Base-by-base conservation (phyloP, 2,329 filamentous ascomycete species). In the Talaromyces sp. region DNA sequence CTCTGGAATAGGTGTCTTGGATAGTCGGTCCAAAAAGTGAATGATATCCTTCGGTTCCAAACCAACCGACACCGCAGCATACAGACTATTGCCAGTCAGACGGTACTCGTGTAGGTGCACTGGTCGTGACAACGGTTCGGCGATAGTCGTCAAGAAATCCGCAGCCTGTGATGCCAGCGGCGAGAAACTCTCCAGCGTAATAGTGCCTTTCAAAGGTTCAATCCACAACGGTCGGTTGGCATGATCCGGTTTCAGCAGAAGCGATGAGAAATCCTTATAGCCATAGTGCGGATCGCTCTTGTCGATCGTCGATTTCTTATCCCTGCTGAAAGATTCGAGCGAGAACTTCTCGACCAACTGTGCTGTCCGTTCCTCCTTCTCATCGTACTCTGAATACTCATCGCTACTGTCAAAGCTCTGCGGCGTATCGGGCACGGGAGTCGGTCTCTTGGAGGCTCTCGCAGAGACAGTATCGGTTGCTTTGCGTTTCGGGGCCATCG, bases 61-160 rank as follows among this genome's bases (percentile, higher is more conserved):
- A n/a, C 94, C 94, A 60, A 97, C 91, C 6, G 91, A 96, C 3
- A 97, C 90, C 40, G 94, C 94, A 31, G 94, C 93, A 74, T 97
- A 97, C 56, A 99, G 80, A 74, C 91, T 96, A 75, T 97, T 92
- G 22, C 89, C 86, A 2, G 91, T 97, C 66, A 99, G 82, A 57
- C 87, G 84, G 74, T 97, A 97, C 75, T 99, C 93, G 77, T 97
- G 94, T 63, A 97, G 84, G 69, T 91, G 93, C 5, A 86, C 89
- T 59, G 94, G 93, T 60, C 93, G 86, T 36, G 92, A 97, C 60
- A 93, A 80, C 17, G 93, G 94, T 76, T 99, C 93, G 62, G 93
- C 90, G 65, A 99, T 93, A 48, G 94, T 96, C 66, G 95, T 96
- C 60, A 99, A 80, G 70, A 99, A 96, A 71, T 96, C 91, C 70